Base-by-base conservation (phyloP, 306 rosid genomes). In the Trifolium repens region DNA sequence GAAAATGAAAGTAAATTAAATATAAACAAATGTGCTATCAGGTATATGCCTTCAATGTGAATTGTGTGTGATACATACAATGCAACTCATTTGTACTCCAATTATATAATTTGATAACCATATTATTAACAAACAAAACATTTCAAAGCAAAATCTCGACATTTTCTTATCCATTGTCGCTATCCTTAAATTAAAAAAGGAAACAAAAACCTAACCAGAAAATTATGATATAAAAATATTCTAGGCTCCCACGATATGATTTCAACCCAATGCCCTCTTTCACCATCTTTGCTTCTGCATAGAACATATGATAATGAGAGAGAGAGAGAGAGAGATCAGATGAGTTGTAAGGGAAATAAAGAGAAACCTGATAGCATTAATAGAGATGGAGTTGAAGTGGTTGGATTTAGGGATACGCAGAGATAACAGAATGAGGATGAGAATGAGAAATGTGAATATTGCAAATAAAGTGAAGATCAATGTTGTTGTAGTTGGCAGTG, bases 201-300 rank as follows among this genome's bases (percentile, higher is more conserved):
- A 2, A 26, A 22, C 3, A 24, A 1, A 8, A 8, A 32, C 67
- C 83, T 82, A 14, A 94, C 97, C 90, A 92, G 86, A 85, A 96
- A 92, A 69, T 96, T 90, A 67, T 96, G 99, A 85, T 89, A 90
- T 27, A 96, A 46, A 72, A 90, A 87, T 12, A 98, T 97, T 85
- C 98, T 83, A 57, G 99, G 99, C 87, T 92, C 92, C 99, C 98
- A 96, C 0, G 98, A 92, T 76, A 96, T 52, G 43, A 87, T 57
- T 81, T 96, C 97, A 49, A 88, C 92, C 99, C 97, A 96, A n/a
- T 58, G 70, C 34, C 88, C 90, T 49, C 68, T 68, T 3, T 13
- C 61, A 7, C 10, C 44, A 7, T 37, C 75, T 10, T 76, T 24
- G 39, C 1, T 78, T 32, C 89, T 84, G 59, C 57, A 1, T 5